phyloP scores from a whole-genome alignment of 106 monocot species.

The Chionographis japonica region DNA sequence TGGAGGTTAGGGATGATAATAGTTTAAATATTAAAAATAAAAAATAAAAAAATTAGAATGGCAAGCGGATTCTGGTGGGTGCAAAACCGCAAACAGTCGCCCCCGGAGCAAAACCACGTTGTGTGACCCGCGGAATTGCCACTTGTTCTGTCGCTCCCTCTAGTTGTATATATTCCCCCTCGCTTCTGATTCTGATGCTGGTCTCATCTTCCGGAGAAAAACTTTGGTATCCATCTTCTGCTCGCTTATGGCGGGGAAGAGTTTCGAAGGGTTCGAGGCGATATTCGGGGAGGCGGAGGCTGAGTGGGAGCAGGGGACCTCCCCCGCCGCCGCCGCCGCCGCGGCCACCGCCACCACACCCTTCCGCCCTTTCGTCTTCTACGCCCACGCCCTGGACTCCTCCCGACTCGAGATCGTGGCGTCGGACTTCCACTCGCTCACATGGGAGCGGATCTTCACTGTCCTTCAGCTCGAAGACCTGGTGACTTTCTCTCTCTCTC shows the following conservation, averaged over 20 bases:
- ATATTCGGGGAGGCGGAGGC: constrained; percentile 24
- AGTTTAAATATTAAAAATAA: too few species aligned
- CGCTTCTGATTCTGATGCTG: too few species aligned
- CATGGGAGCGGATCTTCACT: constrained; percentile 34
- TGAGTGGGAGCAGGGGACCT: constrained; percentile 18
- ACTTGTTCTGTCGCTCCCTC: too few species aligned
- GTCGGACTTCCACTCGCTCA: constrained; percentile 45
- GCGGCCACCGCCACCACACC: neutral
- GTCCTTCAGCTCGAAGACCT: constrained; percentile 47
- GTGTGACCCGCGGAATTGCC: too few species aligned
- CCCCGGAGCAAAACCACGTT: too few species aligned
- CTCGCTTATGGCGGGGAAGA: constrained; percentile 27
- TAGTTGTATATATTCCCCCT: too few species aligned
- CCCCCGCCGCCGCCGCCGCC: neutral
- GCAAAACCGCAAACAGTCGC: too few species aligned
- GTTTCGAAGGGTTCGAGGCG: constrained; percentile 36
- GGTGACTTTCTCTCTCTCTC: constrained; percentile 16
- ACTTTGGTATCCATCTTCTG: too few species aligned
- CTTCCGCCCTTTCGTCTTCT: constrained; percentile 36
- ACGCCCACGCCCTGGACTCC: constrained; percentile 29
- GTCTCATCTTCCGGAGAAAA: too few species aligned
- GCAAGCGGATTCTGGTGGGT: too few species aligned
- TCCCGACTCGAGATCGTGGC: constrained; percentile 33
- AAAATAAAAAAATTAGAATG: too few species aligned
- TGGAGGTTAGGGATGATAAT: too few species aligned